phyloP scores from a whole-genome alignment of 441 rosid genomes.

The Croton laevigatus region DNA sequence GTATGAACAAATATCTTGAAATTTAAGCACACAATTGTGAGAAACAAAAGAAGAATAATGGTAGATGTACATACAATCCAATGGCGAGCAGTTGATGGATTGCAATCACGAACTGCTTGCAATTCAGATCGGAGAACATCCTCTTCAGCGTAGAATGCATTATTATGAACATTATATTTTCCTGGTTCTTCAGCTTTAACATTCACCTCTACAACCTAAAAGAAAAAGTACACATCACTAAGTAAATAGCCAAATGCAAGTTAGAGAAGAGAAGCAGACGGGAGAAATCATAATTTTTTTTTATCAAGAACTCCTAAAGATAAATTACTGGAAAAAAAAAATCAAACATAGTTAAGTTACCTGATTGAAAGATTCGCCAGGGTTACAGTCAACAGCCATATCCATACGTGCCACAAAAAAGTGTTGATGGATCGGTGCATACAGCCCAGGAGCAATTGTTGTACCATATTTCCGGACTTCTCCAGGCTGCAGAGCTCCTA shows the following conservation, averaged over 20 bases:
- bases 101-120: conserved; percentile 82
- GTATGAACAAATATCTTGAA: background rate
- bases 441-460: conserved; percentile 80
- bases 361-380: conserved; percentile 87
- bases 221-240: background rate
- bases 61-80: conserved; percentile 65
- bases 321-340: background rate
- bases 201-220: conserved; percentile 80
- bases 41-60: background rate
- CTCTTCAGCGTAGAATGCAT: conserved; percentile 89
- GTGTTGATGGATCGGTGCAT: conserved; percentile 94
- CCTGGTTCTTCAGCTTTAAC: conserved; percentile 77
- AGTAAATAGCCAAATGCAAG: background rate
- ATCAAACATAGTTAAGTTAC: conserved; percentile 25
- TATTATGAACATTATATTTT: conserved; percentile 70
- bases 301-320: background rate
- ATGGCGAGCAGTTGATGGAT: conserved; percentile 78
- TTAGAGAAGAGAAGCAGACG: no score
- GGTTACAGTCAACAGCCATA: conserved; percentile 86
- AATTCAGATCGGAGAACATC: conserved; percentile 60
- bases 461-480: conserved; percentile 86
- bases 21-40: background rate
- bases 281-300: no score
- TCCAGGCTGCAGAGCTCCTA: conserved; percentile 89
- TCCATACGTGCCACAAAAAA: conserved; percentile 94